Evolutionary conservation across 345 rosid species (phyloP), one percentile per base, ranked within the genome.

Genomic region (Isatis tinctoria): DNA sequence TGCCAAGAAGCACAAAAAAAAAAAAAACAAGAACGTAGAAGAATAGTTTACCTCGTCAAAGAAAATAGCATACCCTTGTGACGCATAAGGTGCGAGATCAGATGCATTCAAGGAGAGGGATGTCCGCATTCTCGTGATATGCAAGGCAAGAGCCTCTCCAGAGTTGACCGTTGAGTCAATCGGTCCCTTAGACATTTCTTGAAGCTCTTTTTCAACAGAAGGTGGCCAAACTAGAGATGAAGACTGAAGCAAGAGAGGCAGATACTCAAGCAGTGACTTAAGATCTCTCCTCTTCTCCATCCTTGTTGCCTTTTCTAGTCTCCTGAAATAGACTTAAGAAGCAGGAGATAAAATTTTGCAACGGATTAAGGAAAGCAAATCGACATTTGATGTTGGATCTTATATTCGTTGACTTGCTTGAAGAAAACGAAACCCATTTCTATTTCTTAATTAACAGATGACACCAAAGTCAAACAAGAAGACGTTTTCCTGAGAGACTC

Each of bases 121-220:
- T 63, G 32, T 62, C 63, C 87, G 75, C 68, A 87, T 75, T 65
- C 67, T 81, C 22, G 78, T 78, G 69, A 91, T 81, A 65, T 84
- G 82, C 5, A 39, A 60, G 49, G 82, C 84, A 17, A 93, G 72
- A 67, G 58, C 66, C 67, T 88, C 79, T 28, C 98, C 97, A 2
- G 90, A 87, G 80, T 72, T 41, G 43, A 93, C 85, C 18, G 48
- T 68, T 79, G 93, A 84, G 76, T 74, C 69, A 60, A 58, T 70
- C 16, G 90, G 88, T 16, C 98, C 96, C 36, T 52, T 62, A 9
- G 92, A 82, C 65, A 93, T 77, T 30, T 80, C 74, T 75, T 82
- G 80, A 12, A 88, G 87, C 44, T 81, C 79, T 70, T 88, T 88
- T 45, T 75, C 86, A 28, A 51, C 32, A 51, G 57, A 51, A 51